Percentiles rank a stretch among this genome's conserved stretches.
Evolutionary conservation across 129 eudicot genomes (phyloP).

Genomic region (Sambucus nigra): DNA sequence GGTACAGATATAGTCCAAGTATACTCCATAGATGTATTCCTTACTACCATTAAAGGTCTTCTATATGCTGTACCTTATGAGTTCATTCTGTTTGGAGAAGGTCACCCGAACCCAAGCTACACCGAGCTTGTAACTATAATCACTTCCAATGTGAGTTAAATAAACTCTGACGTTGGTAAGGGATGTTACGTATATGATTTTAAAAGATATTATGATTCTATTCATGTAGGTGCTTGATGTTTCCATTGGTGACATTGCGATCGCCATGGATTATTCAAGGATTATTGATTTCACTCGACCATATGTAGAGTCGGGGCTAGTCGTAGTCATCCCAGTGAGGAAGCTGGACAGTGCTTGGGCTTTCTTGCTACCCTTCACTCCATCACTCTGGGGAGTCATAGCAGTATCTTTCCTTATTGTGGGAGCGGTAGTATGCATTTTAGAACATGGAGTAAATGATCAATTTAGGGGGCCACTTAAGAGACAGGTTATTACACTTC

Average conservation of each 20-base stretch:
- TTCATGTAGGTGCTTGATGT: conserved; percentile 54
- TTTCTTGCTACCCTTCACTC: conserved; percentile 76
- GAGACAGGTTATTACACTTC: conserved; percentile 61
- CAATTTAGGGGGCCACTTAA: conserved; percentile 82
- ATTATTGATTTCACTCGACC: conserved; percentile 89
- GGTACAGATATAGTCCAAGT: conserved; percentile 64
- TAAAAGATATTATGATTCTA: neutral
- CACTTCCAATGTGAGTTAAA: conserved; percentile 61
- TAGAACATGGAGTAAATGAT: conserved; percentile 74
- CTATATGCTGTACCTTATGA: conserved; percentile 87
- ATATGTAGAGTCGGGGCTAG: conserved; percentile 73
- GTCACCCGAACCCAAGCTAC: conserved; percentile 58
- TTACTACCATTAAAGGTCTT: conserved; percentile 61
- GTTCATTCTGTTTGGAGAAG: conserved; percentile 63
- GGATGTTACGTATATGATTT: too few species aligned
- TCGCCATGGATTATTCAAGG: conserved; percentile 58
- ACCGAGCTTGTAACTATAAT: conserved; percentile 43
- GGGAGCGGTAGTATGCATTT: conserved; percentile 73
- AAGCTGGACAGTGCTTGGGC: conserved; percentile 88
- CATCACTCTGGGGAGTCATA: conserved; percentile 57
- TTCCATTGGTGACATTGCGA: conserved; percentile 81
- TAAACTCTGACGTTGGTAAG: neutral
- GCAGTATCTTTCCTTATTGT: conserved; percentile 65
- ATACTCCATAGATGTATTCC: conserved; percentile 77
- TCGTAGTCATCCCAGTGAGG: conserved; percentile 69